Evolutionary conservation across 345 rosid species (phyloP), one percentile per base, ranked within the genome.

Genomic region (Corchorus olitorius): DNA sequence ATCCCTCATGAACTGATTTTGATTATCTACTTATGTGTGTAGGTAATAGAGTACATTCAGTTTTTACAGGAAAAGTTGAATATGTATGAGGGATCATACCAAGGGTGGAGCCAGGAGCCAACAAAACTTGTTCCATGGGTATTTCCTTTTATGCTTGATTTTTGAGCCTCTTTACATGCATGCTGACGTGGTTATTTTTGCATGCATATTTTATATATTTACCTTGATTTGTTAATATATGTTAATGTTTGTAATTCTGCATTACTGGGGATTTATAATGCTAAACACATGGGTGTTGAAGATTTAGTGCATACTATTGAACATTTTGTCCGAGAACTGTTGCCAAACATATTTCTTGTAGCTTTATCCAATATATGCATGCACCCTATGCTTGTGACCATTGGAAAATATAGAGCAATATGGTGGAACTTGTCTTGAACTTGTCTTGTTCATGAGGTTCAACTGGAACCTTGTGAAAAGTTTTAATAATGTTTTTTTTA

Each of bases 11-110:
- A 48, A 17, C 43, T 20, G 17, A 66, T 80, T 68, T 12, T 53
- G 66, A 71, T 77, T 9, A 53, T 65, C 54, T 17, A 65, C 72
- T 17, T 56, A 62, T 48, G 34, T 69, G 56, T 52, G 80, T 87
- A 92, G 97, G 97, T 91, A 74, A 90, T 92, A 58, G 93, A 91
- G 85, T 89, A 91, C 82, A 86, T 94, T 77, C 93, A 87, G 52
- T 94, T 90, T 84, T 75, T 94, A 73, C 92, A 84, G 80, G 94
- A 89, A 64, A 92, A 86, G 76, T 75, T 94, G 69, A 86, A 87
- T n/a, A 87, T 87, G 76, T 89, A 90, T 63, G 97, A 92, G 85
- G 92, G 86, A 11, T 80, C 92, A 43, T 84, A 80, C 78, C 90
- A 84, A 75, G 89, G 88, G 39, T 91, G 95, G 89, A 85, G 78